Conservation (phyloP, 495 filamentous ascomycete species). For the Halenospora varia region DNA sequence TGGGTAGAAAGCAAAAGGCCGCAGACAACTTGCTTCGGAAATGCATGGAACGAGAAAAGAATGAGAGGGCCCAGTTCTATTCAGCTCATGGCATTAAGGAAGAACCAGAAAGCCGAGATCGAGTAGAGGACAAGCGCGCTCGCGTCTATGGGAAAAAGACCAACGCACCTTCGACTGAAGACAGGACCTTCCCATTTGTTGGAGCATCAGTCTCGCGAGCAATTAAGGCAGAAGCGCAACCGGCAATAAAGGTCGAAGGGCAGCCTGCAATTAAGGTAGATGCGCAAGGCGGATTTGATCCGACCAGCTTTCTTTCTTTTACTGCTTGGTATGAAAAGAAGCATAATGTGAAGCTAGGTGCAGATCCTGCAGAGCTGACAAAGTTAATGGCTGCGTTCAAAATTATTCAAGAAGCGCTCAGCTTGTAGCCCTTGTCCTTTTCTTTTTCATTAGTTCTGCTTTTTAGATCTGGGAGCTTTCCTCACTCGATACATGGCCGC, state of each 20-base stretch:
- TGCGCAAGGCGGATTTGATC: constrained; percentile 19
- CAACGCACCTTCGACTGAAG: constrained; percentile 9
- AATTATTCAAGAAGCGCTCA: constrained; percentile 17
- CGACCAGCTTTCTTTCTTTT: constrained; percentile 19
- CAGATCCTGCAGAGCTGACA: constrained; percentile 16
- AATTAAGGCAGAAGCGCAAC: constrained; percentile 16
- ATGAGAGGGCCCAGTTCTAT: constrained; percentile 12
- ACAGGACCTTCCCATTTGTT: constrained; percentile 19
- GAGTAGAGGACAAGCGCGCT: constrained; percentile 11
- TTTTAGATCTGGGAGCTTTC: constrained; percentile 15
- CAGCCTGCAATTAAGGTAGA: constrained; percentile 12
- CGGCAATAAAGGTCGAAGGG: neutral
- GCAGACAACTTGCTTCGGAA: constrained; percentile 12
- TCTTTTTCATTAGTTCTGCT: constrained; percentile 15
- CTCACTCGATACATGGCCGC: constrained; percentile 10
- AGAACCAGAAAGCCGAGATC: constrained; percentile 13
- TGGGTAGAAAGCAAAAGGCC: constrained; percentile 9
- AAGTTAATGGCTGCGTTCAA: constrained; percentile 20
- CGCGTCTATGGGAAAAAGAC: constrained; percentile 11
- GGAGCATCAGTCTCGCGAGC: constrained; percentile 9
- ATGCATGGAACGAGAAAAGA: constrained; percentile 11
- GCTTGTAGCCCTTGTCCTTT: constrained; percentile 16
- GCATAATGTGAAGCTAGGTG: constrained; percentile 19
- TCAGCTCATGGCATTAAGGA: constrained; percentile 6
- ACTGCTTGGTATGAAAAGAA: constrained; percentile 22